These are phyloP conservation scores for Epichloe sp. DNA, from an alignment of 2,329 filamentous ascomycete species.

Conservation along the genomic window DNA sequence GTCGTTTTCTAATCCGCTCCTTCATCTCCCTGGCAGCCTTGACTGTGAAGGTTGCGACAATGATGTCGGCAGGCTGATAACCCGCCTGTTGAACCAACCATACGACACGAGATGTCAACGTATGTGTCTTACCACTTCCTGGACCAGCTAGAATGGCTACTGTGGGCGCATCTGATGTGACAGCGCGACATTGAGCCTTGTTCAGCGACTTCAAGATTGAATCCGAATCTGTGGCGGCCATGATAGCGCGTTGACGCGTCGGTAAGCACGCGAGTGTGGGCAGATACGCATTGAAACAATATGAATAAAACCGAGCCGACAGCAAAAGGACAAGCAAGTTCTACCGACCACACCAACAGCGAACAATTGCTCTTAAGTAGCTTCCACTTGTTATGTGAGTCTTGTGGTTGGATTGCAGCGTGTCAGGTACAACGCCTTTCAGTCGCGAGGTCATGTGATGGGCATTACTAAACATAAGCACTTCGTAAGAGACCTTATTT, in stretches of 20 bases:
- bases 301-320: not conserved
- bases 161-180: conserved; percentile 37
- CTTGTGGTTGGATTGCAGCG: not conserved
- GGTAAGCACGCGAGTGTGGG: not conserved
- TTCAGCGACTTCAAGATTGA: conserved; percentile 38
- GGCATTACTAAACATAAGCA: not conserved
- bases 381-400: not conserved
- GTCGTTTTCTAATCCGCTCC: conserved; percentile 63
- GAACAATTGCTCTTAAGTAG: not conserved
- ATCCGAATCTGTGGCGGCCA: conserved; percentile 14
- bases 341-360: not conserved
- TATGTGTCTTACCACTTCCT: conserved; percentile 84
- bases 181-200: conserved; percentile 40
- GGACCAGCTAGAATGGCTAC: conserved; percentile 56
- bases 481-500: no score
- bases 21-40: conserved; percentile 94
- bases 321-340: not conserved
- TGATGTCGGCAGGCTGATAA: conserved; percentile 70
- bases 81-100: conserved; percentile 66
- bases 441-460: conserved; percentile 10
- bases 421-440: not conserved
- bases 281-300: not conserved
- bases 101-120: conserved; percentile 80
- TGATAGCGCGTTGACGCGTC: conserved; percentile 13
- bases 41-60: conserved; percentile 94